phyloP scores from a whole-genome alignment of 2,329 filamentous ascomycete species.

The Venturia effusa region DNA sequence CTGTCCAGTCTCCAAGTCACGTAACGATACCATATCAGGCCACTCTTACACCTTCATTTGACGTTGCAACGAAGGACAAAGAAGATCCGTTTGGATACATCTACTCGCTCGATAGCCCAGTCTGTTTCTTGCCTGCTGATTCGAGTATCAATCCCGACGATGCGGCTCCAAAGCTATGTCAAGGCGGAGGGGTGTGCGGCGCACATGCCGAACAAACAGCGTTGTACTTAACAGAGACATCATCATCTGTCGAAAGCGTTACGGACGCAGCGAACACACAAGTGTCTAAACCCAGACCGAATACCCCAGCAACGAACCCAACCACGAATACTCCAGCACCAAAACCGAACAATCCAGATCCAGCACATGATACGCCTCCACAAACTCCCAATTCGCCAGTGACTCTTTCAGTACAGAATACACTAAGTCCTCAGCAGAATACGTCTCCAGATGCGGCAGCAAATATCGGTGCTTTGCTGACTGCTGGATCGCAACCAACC shows the following conservation, averaged over 20 bases:
- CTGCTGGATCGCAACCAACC: neutral
- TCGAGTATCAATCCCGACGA: neutral
- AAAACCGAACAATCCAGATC: neutral
- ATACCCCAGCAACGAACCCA: neutral
- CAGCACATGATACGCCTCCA: neutral
- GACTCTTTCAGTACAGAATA: neutral
- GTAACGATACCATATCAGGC: neutral
- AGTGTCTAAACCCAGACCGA: neutral
- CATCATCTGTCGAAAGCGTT: neutral
- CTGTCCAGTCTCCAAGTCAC: neutral
- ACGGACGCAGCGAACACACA: neutral
- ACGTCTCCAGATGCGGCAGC: neutral
- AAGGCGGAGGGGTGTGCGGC: neutral
- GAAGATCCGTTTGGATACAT: neutral
- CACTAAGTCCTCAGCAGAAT: neutral
- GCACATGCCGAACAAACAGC: neutral
- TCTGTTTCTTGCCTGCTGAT: neutral
- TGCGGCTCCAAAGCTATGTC: neutral
- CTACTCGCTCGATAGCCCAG: neutral
- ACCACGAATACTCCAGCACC: neutral
- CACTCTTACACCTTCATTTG: neutral
- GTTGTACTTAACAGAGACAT: conserved; percentile 1
- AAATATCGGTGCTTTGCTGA: neutral
- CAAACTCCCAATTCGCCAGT: neutral
- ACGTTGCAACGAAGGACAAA: neutral